phyloP scores from a whole-genome alignment of 208 protist species.

The Acanthamoeba sp. region DNA sequence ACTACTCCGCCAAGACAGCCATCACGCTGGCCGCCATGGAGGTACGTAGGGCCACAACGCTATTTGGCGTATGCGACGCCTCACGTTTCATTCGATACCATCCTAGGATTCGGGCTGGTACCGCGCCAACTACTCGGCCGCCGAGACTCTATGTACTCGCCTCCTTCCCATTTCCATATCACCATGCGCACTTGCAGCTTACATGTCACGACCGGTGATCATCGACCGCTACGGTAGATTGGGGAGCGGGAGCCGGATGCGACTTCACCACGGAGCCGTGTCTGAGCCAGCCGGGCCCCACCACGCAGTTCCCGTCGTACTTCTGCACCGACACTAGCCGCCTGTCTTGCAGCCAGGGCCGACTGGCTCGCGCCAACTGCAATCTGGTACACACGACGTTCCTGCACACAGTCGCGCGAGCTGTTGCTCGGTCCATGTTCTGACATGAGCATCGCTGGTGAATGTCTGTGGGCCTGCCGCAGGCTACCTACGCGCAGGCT shows the following conservation, averaged over 20 bases:
- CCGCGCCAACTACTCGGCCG: slow-evolving; percentile 50
- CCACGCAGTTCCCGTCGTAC: background rate
- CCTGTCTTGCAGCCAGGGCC: background rate
- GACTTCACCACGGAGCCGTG: background rate
- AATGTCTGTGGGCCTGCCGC: no score
- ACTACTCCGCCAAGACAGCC: background rate
- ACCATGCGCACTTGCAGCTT: no score
- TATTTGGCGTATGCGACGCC: background rate
- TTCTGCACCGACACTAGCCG: slow-evolving; percentile 5
- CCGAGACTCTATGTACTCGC: background rate
- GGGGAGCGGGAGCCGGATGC: background rate
- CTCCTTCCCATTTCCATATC: background rate
- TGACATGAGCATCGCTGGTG: background rate
- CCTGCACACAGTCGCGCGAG: background rate
- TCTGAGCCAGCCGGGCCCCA: background rate
- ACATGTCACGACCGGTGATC: no score
- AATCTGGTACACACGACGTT: background rate
- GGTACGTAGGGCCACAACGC: background rate
- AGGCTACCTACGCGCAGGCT: background rate
- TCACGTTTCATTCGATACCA: background rate
- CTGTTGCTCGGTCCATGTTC: no score
- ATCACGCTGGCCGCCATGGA: slow-evolving; percentile 34
- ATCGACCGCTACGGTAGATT: background rate
- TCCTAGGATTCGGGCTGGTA: slow-evolving; percentile 46
- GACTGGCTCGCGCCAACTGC: background rate